Evolutionary conservation across 805 yeast species (phyloP).

Genomic region (Pichia cabralensis): DNA sequence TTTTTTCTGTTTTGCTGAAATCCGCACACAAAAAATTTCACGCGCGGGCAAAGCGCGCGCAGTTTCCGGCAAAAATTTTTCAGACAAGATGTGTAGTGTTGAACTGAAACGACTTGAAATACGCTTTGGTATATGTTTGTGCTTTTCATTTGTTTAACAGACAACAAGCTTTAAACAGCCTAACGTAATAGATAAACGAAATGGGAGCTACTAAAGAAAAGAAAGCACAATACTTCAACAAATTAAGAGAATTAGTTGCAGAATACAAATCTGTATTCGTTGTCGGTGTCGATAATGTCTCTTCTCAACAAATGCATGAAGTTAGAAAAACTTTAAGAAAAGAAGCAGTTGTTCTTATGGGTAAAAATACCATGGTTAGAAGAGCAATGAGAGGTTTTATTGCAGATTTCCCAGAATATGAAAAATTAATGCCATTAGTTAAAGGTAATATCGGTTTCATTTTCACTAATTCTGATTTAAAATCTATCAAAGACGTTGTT

Average conservation of each 20-base stretch:
- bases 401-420: constrained; percentile 89
- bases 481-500: constrained; percentile 81
- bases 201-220: constrained; percentile 99
- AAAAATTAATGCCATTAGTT: constrained; percentile 88
- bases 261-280: constrained; percentile 97
- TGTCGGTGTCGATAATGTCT: constrained; percentile 99
- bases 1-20: too few relatives aligned
- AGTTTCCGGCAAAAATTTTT: too few relatives aligned
- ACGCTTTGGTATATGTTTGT: background rate
- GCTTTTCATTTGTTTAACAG: background rate
- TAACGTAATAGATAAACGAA: constrained; percentile 74
- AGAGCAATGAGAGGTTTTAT: constrained; percentile 98
- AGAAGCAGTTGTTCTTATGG: constrained; percentile 94
- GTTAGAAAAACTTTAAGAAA: constrained; percentile 95
- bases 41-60: too few relatives aligned
- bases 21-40: too few relatives aligned
- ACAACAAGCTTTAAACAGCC: constrained; percentile 74
- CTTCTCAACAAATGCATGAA: constrained; percentile 99
- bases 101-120: background rate
- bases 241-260: constrained; percentile 90
- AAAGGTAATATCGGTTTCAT: constrained; percentile 99
- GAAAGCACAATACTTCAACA: constrained; percentile 90
- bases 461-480: constrained; percentile 95
- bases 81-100: too few relatives aligned
- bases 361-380: constrained; percentile 99